A percentile compares a stretch with the other conserved stretches of the same genome.
These are phyloP conservation scores for Sclerotinia subarctica DNA, from an alignment of 2,329 filamentous ascomycete species.

Conservation along the genomic window DNA sequence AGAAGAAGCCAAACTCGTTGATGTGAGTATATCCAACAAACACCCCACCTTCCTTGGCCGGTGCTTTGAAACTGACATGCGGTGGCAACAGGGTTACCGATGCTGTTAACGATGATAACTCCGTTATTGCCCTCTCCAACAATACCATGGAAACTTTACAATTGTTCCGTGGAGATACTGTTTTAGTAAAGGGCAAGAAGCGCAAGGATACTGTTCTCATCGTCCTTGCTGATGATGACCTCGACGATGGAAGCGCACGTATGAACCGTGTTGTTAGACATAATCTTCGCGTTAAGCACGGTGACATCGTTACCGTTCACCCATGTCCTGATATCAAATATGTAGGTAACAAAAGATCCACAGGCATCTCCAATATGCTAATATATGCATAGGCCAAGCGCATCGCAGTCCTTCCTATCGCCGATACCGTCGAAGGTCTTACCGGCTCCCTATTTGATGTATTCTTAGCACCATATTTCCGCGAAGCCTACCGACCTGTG, in stretches of 20 bases:
- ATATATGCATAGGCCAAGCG: slow-evolving; percentile 75
- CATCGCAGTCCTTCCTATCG: slow-evolving; percentile 95
- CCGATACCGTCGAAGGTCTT: slow-evolving; percentile 95
- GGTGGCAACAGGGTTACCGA: slow-evolving; percentile 76
- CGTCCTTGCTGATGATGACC: slow-evolving; percentile 93
- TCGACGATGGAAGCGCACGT: slow-evolving; percentile 93
- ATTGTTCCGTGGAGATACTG: slow-evolving; percentile 97
- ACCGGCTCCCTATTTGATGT: slow-evolving; percentile 98
- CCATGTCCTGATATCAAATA: slow-evolving; percentile 99
- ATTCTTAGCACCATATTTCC: slow-evolving; percentile 99
- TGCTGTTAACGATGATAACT: slow-evolving; percentile 99
- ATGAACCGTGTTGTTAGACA: slow-evolving; percentile 99
- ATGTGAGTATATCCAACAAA: slow-evolving; percentile 61
- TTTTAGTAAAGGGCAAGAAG: slow-evolving; percentile 99
- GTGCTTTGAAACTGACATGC: slow-evolving; percentile 38
- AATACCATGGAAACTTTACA: slow-evolving; percentile 98
- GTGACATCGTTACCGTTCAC: slow-evolving; percentile 95
- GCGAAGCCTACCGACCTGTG: slow-evolving; percentile 95
- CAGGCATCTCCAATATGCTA: slow-evolving; percentile 25
- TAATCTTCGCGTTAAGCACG: slow-evolving; percentile 97
- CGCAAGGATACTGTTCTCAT: slow-evolving; percentile 98
- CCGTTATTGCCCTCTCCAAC: slow-evolving; percentile 96
- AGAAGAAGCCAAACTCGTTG: slow-evolving; percentile 99
- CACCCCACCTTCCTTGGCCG: slow-evolving; percentile 16
- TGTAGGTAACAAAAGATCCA: slow-evolving; percentile 55